phyloP scores from a whole-genome alignment of 2,329 filamentous ascomycete species.

The Curvularia lunata region DNA sequence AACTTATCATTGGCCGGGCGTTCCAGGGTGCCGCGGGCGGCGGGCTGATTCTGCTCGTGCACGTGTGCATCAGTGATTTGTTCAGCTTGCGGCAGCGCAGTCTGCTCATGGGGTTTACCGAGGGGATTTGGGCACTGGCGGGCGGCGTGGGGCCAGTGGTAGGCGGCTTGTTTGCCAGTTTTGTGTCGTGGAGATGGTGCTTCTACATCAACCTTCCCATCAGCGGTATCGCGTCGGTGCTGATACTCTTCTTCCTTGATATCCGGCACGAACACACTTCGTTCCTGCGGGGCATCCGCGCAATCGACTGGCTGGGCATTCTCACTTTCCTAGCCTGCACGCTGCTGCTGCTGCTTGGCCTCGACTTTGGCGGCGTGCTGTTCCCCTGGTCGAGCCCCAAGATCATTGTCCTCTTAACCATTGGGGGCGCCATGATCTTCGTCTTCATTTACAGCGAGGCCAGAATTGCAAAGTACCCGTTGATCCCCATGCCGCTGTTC shows the following conservation, averaged over 20 bases:
- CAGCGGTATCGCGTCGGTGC: conserved; percentile 55
- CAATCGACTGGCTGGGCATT: conserved; percentile 62
- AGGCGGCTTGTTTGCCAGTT: conserved; percentile 58
- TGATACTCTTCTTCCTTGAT: conserved; percentile 61
- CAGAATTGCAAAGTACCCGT: conserved; percentile 67
- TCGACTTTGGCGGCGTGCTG: conserved; percentile 61
- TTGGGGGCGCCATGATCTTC: conserved; percentile 56
- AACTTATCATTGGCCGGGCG: conserved; percentile 65
- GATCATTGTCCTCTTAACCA: conserved; percentile 62
- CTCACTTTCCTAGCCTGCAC: conserved; percentile 59
- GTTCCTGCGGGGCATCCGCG: conserved; percentile 56
- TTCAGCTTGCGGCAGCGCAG: conserved; percentile 63
- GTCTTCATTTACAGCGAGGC: conserved; percentile 68
- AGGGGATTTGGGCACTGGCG: conserved; percentile 62
- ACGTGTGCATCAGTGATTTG: conserved; percentile 68
- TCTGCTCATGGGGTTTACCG: conserved; percentile 59
- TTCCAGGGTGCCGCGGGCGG: conserved; percentile 70
- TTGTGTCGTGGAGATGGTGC: conserved; percentile 60
- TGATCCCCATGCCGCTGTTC: conserved; percentile 73
- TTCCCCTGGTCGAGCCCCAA: conserved; percentile 62
- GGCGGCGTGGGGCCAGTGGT: conserved; percentile 61
- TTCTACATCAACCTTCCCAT: conserved; percentile 65
- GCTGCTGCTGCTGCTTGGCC: conserved; percentile 59
- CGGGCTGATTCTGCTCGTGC: conserved; percentile 66
- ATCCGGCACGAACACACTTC: conserved; percentile 62